Evolutionary conservation across 129 eudicot species (phyloP), one percentile per base, ranked within the genome.

Genomic region (Artemisia annua): DNA sequence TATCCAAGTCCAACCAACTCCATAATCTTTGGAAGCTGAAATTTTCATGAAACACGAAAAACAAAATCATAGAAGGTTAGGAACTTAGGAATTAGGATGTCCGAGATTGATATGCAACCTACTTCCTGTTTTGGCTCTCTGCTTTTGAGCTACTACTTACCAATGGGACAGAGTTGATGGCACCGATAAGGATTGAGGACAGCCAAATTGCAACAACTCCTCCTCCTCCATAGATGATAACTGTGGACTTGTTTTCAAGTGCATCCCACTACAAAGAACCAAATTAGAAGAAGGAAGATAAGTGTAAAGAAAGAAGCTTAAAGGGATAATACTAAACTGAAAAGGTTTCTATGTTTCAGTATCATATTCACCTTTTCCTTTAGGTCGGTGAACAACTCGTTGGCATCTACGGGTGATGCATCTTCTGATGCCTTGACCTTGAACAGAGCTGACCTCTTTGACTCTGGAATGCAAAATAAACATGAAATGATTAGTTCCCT

Each of bases 1-100:
- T 95, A 95, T 81, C 97, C 99, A 66, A 95, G 99, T 62, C 98
- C 98, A 73, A 93, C 97, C 92, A 95, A 83, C 84, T 95, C 99
- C 96, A 95, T 54, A 78, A 95, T 75, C 83, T 95, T 95, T 48
- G 99, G 99, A 68, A 95, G 97, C 99, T 94, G 87, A 71, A 4
- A 61, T 50, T 22, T 63, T 57, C 12, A 49, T 8, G 48, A 12
- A 71, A 43, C 14, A 14, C 62, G 62, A 13, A 76, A 58, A 49
- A 63, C 43, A 50, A 53, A 12, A 7, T 67, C 51, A 66, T 20
- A 55, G 8, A 35, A 60, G 15, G 64, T 11, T 52, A 62, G 57
- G 15, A 64, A 63, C 0, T 39, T 7, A 39, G 10, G 43, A 63
- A 0, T 39, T 7, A 39, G 10, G 43, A 53, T 19, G 43, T 18